These are phyloP conservation scores for Globisporangium alternatum DNA, from an alignment of 352 stramenopile species.

Conservation along the genomic window DNA sequence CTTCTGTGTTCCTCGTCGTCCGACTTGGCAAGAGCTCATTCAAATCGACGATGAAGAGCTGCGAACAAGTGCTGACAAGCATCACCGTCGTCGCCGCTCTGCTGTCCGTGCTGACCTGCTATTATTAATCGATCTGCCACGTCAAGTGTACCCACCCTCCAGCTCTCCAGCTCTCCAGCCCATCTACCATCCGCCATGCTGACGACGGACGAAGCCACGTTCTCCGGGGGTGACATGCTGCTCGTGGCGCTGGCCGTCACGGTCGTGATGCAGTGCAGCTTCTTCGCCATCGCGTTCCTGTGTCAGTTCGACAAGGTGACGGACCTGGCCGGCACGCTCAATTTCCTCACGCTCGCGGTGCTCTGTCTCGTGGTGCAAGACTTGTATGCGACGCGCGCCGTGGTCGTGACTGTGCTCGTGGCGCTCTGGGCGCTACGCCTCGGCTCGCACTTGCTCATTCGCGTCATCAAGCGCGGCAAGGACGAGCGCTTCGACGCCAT, in stretches of 20 bases:
- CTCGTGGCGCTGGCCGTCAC: conserved; percentile 49
- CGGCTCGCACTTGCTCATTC: conserved; percentile 56
- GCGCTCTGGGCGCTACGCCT: conserved; percentile 61
- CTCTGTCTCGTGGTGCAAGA: conserved; percentile 45
- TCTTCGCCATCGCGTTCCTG: conserved; percentile 55
- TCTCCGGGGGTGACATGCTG: conserved; percentile 31
- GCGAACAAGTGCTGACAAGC: not conserved
- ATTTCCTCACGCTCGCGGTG: conserved; percentile 53
- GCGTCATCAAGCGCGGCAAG: conserved; percentile 66
- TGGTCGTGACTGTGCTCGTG: conserved; percentile 48
- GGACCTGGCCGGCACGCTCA: conserved; percentile 57
- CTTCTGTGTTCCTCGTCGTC: not conserved
- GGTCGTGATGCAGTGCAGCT: conserved; percentile 49
- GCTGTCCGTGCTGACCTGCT: too few species aligned
- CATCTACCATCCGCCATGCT: not conserved
- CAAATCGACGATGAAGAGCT: not conserved
- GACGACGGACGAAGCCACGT: conserved; percentile 1
- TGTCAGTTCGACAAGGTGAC: conserved; percentile 72
- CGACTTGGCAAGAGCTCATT: not conserved
- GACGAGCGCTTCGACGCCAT: conserved; percentile 82
- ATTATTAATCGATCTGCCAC: conserved; percentile 2
- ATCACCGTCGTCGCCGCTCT: not conserved
- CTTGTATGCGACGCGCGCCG: conserved; percentile 39
- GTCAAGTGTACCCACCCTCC: not conserved
- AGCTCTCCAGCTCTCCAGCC: not conserved